phyloP scores from a whole-genome alignment of 2,329 filamentous ascomycete species.

The Coleophoma crateriformis region DNA sequence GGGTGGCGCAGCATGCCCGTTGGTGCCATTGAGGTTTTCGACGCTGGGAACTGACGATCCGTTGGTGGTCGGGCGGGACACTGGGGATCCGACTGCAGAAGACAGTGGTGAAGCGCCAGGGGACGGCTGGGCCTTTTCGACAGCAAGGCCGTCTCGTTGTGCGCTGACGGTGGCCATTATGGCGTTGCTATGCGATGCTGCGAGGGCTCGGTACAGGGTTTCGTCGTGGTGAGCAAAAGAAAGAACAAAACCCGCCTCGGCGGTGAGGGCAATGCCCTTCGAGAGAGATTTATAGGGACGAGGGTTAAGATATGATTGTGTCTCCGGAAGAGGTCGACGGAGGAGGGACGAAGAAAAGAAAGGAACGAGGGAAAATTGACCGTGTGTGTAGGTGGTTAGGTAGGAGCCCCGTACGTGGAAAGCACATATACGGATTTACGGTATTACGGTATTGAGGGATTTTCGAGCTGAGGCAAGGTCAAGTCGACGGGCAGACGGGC shows the following conservation, averaged over 20 bases:
- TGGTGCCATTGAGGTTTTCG: constrained; percentile 16
- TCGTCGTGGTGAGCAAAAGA: not conserved
- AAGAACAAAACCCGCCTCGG: constrained; percentile 10
- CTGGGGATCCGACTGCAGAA: constrained; percentile 18
- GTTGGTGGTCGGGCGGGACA: constrained; percentile 16
- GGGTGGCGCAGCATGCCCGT: constrained; percentile 23
- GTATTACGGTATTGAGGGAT: too few species aligned
- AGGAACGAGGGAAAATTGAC: not conserved
- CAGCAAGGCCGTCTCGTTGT: constrained; percentile 13
- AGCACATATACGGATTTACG: too few species aligned
- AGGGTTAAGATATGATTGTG: not conserved
- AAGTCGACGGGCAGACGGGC: too few species aligned
- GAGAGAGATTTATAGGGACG: constrained; percentile 5
- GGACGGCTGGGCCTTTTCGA: constrained; percentile 17
- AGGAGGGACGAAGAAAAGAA: not conserved
- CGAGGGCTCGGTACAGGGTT: constrained; percentile 3
- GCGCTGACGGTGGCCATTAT: constrained; percentile 23
- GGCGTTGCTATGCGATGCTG: not conserved
- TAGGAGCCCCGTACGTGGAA: too few species aligned
- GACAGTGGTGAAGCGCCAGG: constrained; percentile 19
- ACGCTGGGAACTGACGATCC: constrained; percentile 17
- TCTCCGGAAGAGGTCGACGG: not conserved
- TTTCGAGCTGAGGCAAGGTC: too few species aligned
- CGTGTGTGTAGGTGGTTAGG: too few species aligned
- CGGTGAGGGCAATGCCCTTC: constrained; percentile 18